Conservation (phyloP, 805 yeast species). For the Candida chilensis region DNA sequence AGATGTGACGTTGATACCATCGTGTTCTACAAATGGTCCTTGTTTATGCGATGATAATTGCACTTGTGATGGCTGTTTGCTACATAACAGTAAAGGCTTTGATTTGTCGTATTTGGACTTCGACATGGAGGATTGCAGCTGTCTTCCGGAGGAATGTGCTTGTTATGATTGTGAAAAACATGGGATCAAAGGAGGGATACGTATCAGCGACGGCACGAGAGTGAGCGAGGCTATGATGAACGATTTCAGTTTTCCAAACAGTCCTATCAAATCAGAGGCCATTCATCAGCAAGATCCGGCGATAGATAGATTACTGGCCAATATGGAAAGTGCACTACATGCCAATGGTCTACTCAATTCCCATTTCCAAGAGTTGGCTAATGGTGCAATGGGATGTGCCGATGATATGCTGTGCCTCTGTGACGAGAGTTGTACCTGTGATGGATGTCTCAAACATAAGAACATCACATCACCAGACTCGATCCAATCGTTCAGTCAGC, state of each 20-base stretch:
- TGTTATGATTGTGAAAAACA: constrained; percentile 22
- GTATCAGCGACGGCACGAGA: constrained; percentile 13
- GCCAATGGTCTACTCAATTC: constrained; percentile 2
- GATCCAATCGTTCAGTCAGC: too few species aligned
- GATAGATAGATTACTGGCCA: constrained; percentile 1
- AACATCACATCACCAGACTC: too few species aligned
- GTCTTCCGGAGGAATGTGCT: constrained; percentile 17
- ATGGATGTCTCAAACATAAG: too few species aligned
- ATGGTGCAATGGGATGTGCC: constrained; percentile 17
- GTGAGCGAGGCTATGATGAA: too few species aligned
- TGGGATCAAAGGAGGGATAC: constrained; percentile 17
- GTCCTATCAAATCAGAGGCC: not conserved
- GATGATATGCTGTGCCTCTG: too few species aligned
- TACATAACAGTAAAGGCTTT: constrained; percentile 8
- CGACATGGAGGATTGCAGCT: constrained; percentile 13
- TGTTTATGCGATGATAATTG: constrained; percentile 19
- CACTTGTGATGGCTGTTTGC: constrained; percentile 17
- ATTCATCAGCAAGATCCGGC: not conserved
- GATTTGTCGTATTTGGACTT: constrained; percentile 1
- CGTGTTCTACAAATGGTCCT: constrained; percentile 21
- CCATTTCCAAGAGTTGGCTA: constrained; percentile 7
- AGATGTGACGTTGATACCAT: constrained; percentile 17
- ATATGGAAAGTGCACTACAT: not conserved
- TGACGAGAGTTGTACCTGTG: too few species aligned
- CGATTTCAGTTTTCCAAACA: too few species aligned